These are phyloP conservation scores for Cubamyces sp. DNA, from an alignment of 768 basidiomycete genomes.

Conservation along the genomic window DNA sequence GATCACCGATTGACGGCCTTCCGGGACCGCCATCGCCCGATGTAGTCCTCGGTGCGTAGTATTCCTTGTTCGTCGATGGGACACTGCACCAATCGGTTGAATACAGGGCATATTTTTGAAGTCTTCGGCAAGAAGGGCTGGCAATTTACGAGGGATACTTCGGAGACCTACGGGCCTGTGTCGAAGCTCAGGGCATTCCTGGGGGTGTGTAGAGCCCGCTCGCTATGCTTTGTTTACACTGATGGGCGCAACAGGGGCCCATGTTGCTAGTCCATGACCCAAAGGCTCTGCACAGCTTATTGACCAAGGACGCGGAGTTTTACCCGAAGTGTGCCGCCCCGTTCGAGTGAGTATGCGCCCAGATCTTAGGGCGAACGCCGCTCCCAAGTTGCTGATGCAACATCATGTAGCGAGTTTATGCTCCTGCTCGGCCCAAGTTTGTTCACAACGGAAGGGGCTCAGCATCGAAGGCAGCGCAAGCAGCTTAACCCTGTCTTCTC, in stretches of 20 bases:
- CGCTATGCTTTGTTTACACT: not conserved
- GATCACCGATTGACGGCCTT: constrained; percentile 11
- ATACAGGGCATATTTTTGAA: constrained; percentile 7
- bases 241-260: constrained; percentile 40
- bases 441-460: constrained; percentile 17
- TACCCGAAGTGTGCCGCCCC: constrained; percentile 29
- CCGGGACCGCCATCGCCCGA: constrained; percentile 6
- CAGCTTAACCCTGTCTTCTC: constrained; percentile 32
- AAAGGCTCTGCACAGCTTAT: constrained; percentile 49
- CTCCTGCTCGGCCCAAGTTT: constrained; percentile 23
- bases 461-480: constrained; percentile 29
- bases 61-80: not conserved
- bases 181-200: constrained; percentile 50
- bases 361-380: no score
- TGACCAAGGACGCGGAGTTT: constrained; percentile 51
- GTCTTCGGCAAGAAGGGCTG: constrained; percentile 4
- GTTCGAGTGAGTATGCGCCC: not conserved
- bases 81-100: not conserved
- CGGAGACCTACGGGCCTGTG: constrained; percentile 43
- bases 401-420: constrained; percentile 3
- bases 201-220: constrained; percentile 39
- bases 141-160: constrained; percentile 1
- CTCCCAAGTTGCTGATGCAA: not conserved
- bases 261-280: constrained; percentile 54
- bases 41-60: not conserved